A percentile compares a stretch with the other conserved stretches of the same genome.
phyloP scores from a whole-genome alignment of 1,284 basidiomycete genomes.

The Athelia sp. region DNA sequence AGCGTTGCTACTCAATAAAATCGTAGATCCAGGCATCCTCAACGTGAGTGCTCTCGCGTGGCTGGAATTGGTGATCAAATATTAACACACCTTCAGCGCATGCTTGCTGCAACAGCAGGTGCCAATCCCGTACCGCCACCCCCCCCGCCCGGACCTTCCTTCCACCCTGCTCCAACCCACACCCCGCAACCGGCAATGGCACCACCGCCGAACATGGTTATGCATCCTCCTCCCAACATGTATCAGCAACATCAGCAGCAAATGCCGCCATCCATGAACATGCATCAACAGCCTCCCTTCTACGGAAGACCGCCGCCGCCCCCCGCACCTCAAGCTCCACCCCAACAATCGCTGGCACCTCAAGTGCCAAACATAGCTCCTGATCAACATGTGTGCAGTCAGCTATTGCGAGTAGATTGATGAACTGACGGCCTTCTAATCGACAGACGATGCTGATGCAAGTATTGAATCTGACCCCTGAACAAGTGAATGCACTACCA shows the following conservation, averaged over 20 bases:
- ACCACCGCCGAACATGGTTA: conserved; percentile 18
- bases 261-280: conserved; percentile 18
- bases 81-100: conserved; percentile 38
- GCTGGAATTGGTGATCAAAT: neutral
- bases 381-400: conserved; percentile 6
- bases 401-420: neutral
- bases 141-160: conserved; percentile 26
- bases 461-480: conserved; percentile 80
- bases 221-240: conserved; percentile 24
- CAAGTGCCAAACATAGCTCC: neutral
- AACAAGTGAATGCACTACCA: conserved; percentile 84
- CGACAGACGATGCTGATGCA: conserved; percentile 77
- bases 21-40: conserved; percentile 86
- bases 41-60: conserved; percentile 40
- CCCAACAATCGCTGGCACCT: conserved; percentile 1
- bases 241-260: conserved; percentile 25
- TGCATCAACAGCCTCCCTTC: neutral
- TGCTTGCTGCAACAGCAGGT: conserved; percentile 42
- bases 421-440: conserved; percentile 6
- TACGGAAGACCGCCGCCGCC: conserved; percentile 12
- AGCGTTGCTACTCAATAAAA: conserved; percentile 90
- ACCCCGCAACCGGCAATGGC: conserved; percentile 28
- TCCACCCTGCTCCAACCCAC: conserved; percentile 31
- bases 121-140: conserved; percentile 23
- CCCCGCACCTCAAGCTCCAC: conserved; percentile 7